Base-by-base conservation (phyloP, 805 yeast genomes). In the Pichia rugopelliculosa region DNA sequence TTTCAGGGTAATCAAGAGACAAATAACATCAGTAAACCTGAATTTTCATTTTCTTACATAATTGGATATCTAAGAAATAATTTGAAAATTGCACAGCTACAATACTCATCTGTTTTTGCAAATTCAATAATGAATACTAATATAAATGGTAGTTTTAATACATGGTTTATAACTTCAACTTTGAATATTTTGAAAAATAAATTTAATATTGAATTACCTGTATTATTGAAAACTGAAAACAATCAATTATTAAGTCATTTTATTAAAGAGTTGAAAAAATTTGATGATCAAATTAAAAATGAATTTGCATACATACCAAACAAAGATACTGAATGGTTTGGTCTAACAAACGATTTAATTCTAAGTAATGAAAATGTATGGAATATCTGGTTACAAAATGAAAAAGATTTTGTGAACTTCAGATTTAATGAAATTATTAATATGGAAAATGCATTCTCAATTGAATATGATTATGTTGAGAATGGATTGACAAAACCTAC, bases 11-110 rank as follows among this genome's bases (percentile, higher is more conserved):
- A 72, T 25, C 67, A 62, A 36, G 84, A 80, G 30, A 84, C 90
- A 0, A 82, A 82, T 56, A 73, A 78, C 40, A 57, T 77, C 23
- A 80, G 82, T 48, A 79, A 79, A 56, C 90, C 91, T 1, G 90
- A 84, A 58, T 84, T 87, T 83, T 75, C 80, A 4, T 71, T 83
- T 50, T 62, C 67, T 17, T 83, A 74, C 55, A 58, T 76, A 6
- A 74, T 71, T 49, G 67, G 69, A 13, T 75, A 72, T 50, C 46
- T 77, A 18, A 53, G 57, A 5, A 55, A 46, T 17, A 6, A 39
- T 25, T 12, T 39, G 56, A 68, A 53, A 40, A 62, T 45, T 49
- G 63, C 33, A 17, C 54, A 17, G 45, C 72, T 40, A 57, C 65
- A 53, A 37, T 37, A 59, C 21, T 56, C 66, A 10, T 58, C 65